phyloP scores from a whole-genome alignment of 257 asterid species.

The Jacaranda copaia region DNA sequence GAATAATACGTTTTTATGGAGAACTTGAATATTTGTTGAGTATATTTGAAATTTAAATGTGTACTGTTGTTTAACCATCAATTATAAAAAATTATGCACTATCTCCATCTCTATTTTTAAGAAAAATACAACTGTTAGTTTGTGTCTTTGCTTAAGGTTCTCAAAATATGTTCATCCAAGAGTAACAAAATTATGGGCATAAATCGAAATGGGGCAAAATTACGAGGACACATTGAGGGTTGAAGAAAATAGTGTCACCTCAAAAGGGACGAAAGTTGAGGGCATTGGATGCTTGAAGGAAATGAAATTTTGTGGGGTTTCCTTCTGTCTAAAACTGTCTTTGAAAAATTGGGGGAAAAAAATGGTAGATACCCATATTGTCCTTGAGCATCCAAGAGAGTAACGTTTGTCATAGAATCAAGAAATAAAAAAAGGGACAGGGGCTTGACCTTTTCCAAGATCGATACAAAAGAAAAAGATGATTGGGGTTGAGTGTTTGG shows the following conservation, averaged over 20 bases:
- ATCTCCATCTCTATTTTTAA: slow-evolving; percentile 19
- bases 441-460: slow-evolving; percentile 52
- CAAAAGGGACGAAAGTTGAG: slow-evolving; percentile 64
- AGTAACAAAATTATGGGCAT: slow-evolving; percentile 30
- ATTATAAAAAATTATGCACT: neutral
- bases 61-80: neutral
- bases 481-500: slow-evolving; percentile 35
- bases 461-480: slow-evolving; percentile 48
- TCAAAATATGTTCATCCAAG: slow-evolving; percentile 41
- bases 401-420: slow-evolving; percentile 91
- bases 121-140: neutral
- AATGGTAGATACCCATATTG: slow-evolving; percentile 67
- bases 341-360: neutral
- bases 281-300: slow-evolving; percentile 74
- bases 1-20: neutral
- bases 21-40: slow-evolving; percentile 30
- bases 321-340: slow-evolving; percentile 56
- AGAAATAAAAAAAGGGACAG: slow-evolving; percentile 17
- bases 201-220: slow-evolving; percentile 29
- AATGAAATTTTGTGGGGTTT: slow-evolving; percentile 65
- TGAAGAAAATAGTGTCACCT: slow-evolving; percentile 43
- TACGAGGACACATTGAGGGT: slow-evolving; percentile 19
- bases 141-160: slow-evolving; percentile 30
- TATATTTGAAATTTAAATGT: slow-evolving; percentile 27
- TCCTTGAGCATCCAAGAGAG: slow-evolving; percentile 60